Conservation (phyloP, 139 green algal species). For the Tetradesmus obliquus region DNA sequence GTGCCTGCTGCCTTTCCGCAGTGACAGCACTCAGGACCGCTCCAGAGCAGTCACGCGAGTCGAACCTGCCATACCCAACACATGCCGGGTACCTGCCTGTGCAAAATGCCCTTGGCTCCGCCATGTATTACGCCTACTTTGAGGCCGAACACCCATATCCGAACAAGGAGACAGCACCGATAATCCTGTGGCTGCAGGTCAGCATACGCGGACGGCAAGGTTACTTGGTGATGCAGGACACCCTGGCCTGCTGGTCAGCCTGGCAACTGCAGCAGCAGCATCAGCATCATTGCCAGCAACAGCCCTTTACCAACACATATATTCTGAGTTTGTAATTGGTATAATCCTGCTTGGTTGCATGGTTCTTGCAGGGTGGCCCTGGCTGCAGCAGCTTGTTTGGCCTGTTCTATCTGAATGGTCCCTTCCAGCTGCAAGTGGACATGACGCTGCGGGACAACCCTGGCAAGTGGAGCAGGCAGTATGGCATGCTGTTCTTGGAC, state of each 20-base stretch:
- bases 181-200: slow-evolving; percentile 69
- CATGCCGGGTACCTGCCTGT: slow-evolving; percentile 45
- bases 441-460: slow-evolving; percentile 54
- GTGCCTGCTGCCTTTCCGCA: background rate
- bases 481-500: slow-evolving; percentile 61
- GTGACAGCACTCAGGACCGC: background rate
- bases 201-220: background rate
- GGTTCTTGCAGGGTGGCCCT: slow-evolving; percentile 54
- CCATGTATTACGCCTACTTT: slow-evolving; percentile 66
- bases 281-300: background rate
- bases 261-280: background rate
- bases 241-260: background rate
- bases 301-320: background rate
- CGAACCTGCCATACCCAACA: slow-evolving; percentile 29
- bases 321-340: background rate
- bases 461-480: slow-evolving; percentile 53
- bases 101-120: background rate
- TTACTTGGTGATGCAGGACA: background rate
- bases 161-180: slow-evolving; percentile 38
- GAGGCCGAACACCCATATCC: slow-evolving; percentile 43
- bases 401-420: slow-evolving; percentile 67
- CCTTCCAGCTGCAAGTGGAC: slow-evolving; percentile 52
- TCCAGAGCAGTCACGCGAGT: background rate
- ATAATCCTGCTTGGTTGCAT: background rate
- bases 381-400: slow-evolving; percentile 69